Base-by-base conservation (phyloP, 2,329 filamentous ascomycete genomes). In the Fusarium pilosicola region DNA sequence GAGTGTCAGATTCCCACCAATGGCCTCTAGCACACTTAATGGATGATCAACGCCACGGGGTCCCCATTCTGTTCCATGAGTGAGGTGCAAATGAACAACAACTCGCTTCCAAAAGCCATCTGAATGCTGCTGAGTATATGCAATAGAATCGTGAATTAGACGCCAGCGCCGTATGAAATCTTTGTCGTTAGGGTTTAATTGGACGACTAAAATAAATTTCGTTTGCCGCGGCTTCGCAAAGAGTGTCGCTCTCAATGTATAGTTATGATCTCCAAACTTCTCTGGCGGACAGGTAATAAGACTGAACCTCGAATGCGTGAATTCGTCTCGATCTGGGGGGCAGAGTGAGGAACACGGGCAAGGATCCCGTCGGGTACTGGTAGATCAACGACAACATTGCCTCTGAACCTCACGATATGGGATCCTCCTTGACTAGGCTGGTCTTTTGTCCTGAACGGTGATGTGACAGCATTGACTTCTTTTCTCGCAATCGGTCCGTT, bases 341-440 rank as follows among this genome's bases (percentile, higher is more conserved):
- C 2, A 12, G 46, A 13, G 4, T 49, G 20, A 30, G 46, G 46
- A n/a, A 30, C 10, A 18, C 22, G 28, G 3, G 11, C 7, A 12
- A 49, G 46, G 7, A 49, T n/a, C 14, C 20, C 12, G 14, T n/a
- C 15, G 0, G 46, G 46, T n/a, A n/a, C 28, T 13, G 26, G 28
- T 17, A 30, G 3, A 32, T 18, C 28, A 32, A 49, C 3, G 1
- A 49, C 20, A 10, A 49, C 10, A 5, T 49, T 49, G 7, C 46
- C 46, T 17, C 7, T 30, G 0, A 30, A n/a, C 5, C 22, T 49
- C 5, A 3, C 4, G 28, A 48, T n/a, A 17, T 12, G 3, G 20
- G 0, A 1, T 1, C 5, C 14, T 22, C n/a, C 14, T 7, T n/a
- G 10, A 8, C 26, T 30, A 4, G 26, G 3, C 0, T 17, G 5